Evolutionary conservation across 139 green algal species (phyloP).

Genomic region (Pleodorina starrii): DNA sequence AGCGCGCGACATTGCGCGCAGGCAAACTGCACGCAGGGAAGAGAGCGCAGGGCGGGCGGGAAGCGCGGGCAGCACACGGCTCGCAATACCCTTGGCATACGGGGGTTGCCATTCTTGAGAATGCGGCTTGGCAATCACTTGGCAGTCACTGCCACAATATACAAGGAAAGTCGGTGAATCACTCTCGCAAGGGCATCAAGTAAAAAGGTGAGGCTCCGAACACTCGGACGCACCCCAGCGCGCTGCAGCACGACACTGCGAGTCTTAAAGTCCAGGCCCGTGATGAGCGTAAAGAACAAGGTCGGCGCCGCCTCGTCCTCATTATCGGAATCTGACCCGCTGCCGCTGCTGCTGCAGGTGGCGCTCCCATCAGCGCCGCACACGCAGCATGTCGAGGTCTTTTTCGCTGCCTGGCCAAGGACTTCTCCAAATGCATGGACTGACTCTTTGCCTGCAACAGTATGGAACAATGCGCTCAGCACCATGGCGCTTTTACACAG

Average conservation of each 20-base stretch:
- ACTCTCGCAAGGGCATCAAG: no score
- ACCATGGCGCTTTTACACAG: no score
- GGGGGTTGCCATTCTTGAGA: no score
- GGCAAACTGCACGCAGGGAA: slow-evolving; percentile 32
- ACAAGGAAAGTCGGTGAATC: no score
- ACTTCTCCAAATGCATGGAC: neutral
- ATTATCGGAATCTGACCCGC: neutral
- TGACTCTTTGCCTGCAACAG: neutral
- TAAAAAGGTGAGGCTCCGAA: no score
- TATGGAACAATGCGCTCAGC: neutral
- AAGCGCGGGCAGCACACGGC: no score
- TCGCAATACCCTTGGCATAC: no score
- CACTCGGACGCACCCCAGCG: slow-evolving; percentile 22
- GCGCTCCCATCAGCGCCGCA: slow-evolving; percentile 34
- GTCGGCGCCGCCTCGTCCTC: neutral
- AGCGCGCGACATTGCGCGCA: slow-evolving; percentile 47
- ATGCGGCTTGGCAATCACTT: no score
- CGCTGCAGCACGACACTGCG: slow-evolving; percentile 6
- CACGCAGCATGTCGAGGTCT: slow-evolving; percentile 26
- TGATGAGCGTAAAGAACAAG: slow-evolving; percentile 42
- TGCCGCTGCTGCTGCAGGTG: slow-evolving; percentile 14
- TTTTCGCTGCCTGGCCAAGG: neutral
- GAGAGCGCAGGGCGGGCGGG: neutral
- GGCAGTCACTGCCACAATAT: no score
- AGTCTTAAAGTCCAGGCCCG: slow-evolving; percentile 16